These are phyloP conservation scores for Ustilago curta DNA, from an alignment of 1,284 basidiomycete species.

Conservation along the genomic window DNA sequence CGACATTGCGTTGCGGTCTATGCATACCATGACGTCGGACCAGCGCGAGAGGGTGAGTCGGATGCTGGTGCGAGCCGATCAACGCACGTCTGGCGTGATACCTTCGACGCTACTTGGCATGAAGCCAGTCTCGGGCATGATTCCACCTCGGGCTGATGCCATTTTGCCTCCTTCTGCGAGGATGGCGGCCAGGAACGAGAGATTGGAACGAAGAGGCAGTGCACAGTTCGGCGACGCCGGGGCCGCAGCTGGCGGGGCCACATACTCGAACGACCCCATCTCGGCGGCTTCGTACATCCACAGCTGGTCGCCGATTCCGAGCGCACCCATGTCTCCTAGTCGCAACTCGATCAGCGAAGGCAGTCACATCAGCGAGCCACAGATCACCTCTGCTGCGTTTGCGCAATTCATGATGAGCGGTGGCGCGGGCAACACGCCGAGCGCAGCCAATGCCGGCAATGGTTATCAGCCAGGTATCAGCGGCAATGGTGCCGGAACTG, in stretches of 20 bases:
- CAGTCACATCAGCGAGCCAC: conserved; percentile 20
- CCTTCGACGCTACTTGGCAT: conserved; percentile 32
- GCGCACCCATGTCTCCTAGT: conserved; percentile 50
- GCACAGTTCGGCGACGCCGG: conserved; percentile 20
- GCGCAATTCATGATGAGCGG: conserved; percentile 37
- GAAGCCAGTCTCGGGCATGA: conserved; percentile 15
- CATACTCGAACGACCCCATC: conserved; percentile 21
- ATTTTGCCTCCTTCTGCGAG: conserved; percentile 34
- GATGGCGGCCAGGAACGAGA: conserved; percentile 27
- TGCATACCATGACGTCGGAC: conserved; percentile 51
- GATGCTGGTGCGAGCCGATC: conserved; percentile 43
- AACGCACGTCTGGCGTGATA: conserved; percentile 26
- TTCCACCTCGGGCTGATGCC: conserved; percentile 23
- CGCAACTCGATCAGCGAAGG: conserved; percentile 40
- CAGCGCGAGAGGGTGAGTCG: conserved; percentile 52
- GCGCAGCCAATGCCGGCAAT: not conserved
- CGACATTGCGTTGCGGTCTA: conserved; percentile 48
- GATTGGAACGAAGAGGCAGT: conserved; percentile 24
- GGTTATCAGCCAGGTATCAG: conserved; percentile 5
- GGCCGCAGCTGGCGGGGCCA: conserved; percentile 3
- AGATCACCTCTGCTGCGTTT: conserved; percentile 37
- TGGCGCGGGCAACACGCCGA: conserved; percentile 7
- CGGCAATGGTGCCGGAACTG: conserved; percentile 1
- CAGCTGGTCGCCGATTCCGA: conserved; percentile 50
- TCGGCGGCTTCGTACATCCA: conserved; percentile 50